These are phyloP conservation scores for Phytophthora foliorum DNA, from an alignment of 352 stramenopile species.

Conservation along the genomic window DNA sequence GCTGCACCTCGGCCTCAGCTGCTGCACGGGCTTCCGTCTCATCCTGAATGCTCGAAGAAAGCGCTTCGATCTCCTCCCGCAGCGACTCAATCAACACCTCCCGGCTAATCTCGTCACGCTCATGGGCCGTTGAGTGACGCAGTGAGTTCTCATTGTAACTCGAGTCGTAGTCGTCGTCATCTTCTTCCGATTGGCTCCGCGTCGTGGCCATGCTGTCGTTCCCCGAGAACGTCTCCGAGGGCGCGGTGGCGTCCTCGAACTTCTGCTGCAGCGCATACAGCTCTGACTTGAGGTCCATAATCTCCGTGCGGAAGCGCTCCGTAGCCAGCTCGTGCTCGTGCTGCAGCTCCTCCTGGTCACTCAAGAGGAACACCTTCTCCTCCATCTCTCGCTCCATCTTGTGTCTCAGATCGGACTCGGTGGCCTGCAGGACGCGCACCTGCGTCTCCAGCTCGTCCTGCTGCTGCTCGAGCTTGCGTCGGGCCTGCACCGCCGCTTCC, in stretches of 20 bases:
- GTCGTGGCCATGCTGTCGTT: constrained; percentile 49
- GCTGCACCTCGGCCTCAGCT: constrained; percentile 66
- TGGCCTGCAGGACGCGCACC: constrained; percentile 85
- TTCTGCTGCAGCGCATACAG: constrained; percentile 81
- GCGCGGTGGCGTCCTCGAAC: constrained; percentile 40
- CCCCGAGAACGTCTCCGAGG: constrained; percentile 35
- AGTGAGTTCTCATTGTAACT: constrained; percentile 46
- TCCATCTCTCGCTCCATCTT: constrained; percentile 90
- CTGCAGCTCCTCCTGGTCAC: constrained; percentile 86
- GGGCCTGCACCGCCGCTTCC: constrained; percentile 39
- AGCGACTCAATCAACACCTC: constrained; percentile 79
- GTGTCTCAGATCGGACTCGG: constrained; percentile 79
- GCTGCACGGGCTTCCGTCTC: constrained; percentile 67
- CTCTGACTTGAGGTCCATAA: constrained; percentile 90
- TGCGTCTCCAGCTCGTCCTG: constrained; percentile 84
- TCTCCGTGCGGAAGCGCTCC: constrained; percentile 85
- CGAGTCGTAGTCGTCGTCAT: constrained; percentile 48
- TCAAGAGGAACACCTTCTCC: constrained; percentile 88
- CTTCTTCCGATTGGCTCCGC: constrained; percentile 41
- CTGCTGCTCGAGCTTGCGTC: constrained; percentile 74
- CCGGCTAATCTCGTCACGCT: constrained; percentile 67
- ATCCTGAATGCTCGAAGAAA: constrained; percentile 68
- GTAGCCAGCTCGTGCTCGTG: constrained; percentile 80
- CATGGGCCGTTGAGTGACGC: constrained; percentile 64
- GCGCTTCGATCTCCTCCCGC: constrained; percentile 70